Evolutionary conservation across 2,329 filamentous ascomycete species (phyloP).

Genomic region (Orbilia blumenaviensis): DNA sequence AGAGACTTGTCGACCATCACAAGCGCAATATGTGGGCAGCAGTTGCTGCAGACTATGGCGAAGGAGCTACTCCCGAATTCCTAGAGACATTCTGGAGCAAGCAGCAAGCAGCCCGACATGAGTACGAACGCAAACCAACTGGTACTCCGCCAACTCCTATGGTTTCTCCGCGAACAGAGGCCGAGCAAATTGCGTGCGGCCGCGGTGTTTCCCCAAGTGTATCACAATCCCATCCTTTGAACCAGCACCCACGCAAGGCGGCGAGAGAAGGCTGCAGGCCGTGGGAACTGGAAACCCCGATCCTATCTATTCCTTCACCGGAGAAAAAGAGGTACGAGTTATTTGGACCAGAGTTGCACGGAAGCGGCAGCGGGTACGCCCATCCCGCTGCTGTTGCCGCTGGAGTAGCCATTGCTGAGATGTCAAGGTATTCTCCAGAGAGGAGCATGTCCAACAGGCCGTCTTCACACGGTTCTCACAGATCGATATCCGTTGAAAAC

Average conservation of each 20-base stretch:
- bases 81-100: slow-evolving; percentile 77
- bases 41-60: slow-evolving; percentile 76
- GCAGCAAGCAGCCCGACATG: slow-evolving; percentile 57
- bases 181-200: slow-evolving; percentile 52
- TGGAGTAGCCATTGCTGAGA: slow-evolving; percentile 52
- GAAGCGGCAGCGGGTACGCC: slow-evolving; percentile 36
- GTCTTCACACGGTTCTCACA: slow-evolving; percentile 54
- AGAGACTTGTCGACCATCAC: slow-evolving; percentile 75
- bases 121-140: slow-evolving; percentile 38
- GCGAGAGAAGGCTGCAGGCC: slow-evolving; percentile 48
- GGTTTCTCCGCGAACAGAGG: slow-evolving; percentile 56
- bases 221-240: slow-evolving; percentile 53
- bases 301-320: slow-evolving; percentile 32
- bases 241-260: slow-evolving; percentile 55
- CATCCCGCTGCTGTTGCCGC: slow-evolving; percentile 43
- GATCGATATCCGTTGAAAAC: slow-evolving; percentile 55
- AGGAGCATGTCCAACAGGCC: slow-evolving; percentile 50
- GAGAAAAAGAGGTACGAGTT: slow-evolving; percentile 49
- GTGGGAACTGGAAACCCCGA: slow-evolving; percentile 46
- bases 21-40: slow-evolving; percentile 76
- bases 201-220: slow-evolving; percentile 41
- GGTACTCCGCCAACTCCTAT: slow-evolving; percentile 57
- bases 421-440: slow-evolving; percentile 54
- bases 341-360: slow-evolving; percentile 49
- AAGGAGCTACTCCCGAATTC: slow-evolving; percentile 69